These are phyloP conservation scores for Cylindrotheca closterium DNA, from an alignment of 108 stramenopile genomes.

Conservation along the genomic window DNA sequence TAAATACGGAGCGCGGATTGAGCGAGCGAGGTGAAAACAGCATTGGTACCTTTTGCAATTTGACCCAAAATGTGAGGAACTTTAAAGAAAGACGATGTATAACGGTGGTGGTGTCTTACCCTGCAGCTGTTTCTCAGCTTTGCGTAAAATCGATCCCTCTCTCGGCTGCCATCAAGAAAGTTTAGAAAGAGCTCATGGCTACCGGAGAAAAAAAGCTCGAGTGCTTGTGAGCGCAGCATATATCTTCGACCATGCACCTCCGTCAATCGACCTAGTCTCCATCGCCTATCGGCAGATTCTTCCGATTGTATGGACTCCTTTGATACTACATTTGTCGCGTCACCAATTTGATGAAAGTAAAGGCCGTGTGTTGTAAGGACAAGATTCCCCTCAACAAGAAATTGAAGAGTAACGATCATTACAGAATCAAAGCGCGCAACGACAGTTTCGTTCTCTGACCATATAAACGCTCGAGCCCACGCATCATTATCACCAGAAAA, in stretches of 20 bases:
- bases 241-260: constrained; percentile 90
- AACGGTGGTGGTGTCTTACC: constrained; percentile 28
- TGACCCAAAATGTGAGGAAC: constrained; percentile 3
- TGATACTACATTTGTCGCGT: constrained; percentile 65
- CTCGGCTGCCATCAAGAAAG: constrained; percentile 70
- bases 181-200: constrained; percentile 84
- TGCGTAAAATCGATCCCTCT: constrained; percentile 74
- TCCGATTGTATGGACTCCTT: constrained; percentile 40
- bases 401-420: constrained; percentile 60
- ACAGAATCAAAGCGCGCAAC: constrained; percentile 73
- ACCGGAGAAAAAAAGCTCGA: constrained; percentile 92
- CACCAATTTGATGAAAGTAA: constrained; percentile 73
- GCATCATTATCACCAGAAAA: constrained; percentile 39
- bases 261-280: constrained; percentile 69
- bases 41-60: constrained; percentile 53
- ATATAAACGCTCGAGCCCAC: constrained; percentile 79
- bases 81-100: not conserved
- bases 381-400: constrained; percentile 54
- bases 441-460: constrained; percentile 69
- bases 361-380: constrained; percentile 77
- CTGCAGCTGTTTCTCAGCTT: constrained; percentile 78
- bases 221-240: constrained; percentile 84
- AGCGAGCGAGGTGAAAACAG: constrained; percentile 74
- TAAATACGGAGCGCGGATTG: constrained; percentile 75
- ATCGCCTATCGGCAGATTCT: constrained; percentile 38